Evolutionary conservation across 306 rosid genomes (phyloP), one percentile per base, ranked within the genome.

Genomic region (Sechiopsis laciniata): DNA sequence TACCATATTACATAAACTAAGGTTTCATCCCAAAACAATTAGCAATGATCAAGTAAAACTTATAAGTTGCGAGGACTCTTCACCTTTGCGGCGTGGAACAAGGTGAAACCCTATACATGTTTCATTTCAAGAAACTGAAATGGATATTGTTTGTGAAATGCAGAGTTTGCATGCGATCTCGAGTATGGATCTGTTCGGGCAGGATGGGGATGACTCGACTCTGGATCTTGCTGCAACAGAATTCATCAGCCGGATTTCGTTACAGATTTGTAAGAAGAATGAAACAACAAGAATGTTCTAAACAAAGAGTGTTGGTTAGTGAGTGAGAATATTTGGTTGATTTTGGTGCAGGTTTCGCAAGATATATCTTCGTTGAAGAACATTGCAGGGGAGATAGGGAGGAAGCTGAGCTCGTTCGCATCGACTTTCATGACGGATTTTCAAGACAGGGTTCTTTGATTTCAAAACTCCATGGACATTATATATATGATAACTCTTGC

Each of bases 321-420:
- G 2, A 24, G 40, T 59, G 65, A 11, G 64, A 59, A 10, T 37
- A 12, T 63, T 15, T 61, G 10, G 13, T 10, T 66, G 72, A 9
- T 19, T 20, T 42, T 42, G 54, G 17, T 42, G 72, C 81, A 93
- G 97, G 94, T 96, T 13, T 93, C 87, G 29, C 91, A 90, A 76
- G 96, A 93, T 80, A 81, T 93, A n/a, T 88, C 94, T 69, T 88
- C 96, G 74, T 79, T 93, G 1, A 93, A 82, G 80, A 90, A 88
- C 75, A 88, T 90, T 17, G 98, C 92, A 0, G 98, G 96, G 58
- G 98, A 90, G 83, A 88, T 97, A 1, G 92, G 97, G 73, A 93
- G 90, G 88, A 93, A 87, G 79, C 94, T 93, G 57, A 82, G 83
- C 86, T 83, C 91, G 17, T 74, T 93, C 62, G 98, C 98, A 19